Evolutionary conservation across 768 basidiomycete genomes (phyloP).

Genomic region (Auriscalpium microsporum): DNA sequence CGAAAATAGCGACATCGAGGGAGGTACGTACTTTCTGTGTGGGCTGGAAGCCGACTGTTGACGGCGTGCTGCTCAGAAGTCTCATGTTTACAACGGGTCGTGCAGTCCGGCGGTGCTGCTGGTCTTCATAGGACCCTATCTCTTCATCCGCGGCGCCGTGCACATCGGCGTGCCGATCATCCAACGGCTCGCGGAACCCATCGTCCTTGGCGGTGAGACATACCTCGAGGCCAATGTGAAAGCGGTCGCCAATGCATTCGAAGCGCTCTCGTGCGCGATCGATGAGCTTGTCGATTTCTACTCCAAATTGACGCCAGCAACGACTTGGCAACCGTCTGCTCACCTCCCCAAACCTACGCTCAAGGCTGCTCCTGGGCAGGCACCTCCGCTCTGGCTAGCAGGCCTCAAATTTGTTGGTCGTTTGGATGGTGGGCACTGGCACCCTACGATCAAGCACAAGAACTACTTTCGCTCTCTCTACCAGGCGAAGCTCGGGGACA

Average conservation of each 20-base stretch:
- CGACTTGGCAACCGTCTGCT: background rate
- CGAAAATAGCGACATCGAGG: background rate
- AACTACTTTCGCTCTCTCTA: background rate
- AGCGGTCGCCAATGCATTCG: background rate
- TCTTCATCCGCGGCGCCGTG: background rate
- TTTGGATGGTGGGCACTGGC: no score
- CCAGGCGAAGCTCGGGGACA: background rate
- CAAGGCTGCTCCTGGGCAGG: background rate
- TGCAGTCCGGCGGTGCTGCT: background rate
- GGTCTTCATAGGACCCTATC: background rate
- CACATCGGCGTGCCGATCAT: background rate
- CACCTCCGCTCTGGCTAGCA: background rate
- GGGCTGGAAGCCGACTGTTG: background rate
- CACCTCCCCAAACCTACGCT: background rate
- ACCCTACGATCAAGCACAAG: no score
- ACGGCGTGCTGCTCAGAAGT: background rate
- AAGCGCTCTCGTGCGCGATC: background rate
- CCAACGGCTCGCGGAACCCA: background rate
- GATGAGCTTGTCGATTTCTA: background rate
- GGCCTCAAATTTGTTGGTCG: no score
- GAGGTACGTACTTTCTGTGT: background rate
- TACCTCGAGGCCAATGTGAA: background rate
- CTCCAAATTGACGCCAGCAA: background rate
- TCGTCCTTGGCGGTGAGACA: background rate
- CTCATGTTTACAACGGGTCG: background rate